phyloP scores from a whole-genome alignment of 164 flowering plant species.

The Cinnamomum micranthum region DNA sequence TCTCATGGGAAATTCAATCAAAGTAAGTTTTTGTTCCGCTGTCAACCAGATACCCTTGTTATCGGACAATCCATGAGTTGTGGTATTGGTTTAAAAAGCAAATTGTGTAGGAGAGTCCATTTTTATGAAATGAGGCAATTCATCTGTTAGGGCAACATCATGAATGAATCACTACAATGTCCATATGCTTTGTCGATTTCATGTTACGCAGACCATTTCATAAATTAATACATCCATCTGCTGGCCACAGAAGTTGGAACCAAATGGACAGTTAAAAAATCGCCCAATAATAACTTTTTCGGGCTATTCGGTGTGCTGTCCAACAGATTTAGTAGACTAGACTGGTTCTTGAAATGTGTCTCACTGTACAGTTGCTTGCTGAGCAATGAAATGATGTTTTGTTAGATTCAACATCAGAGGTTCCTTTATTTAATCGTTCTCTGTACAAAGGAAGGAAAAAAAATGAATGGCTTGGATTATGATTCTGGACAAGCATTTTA shows the following conservation, averaged over 20 bases:
- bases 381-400: not conserved
- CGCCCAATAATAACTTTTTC: not conserved
- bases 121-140: not conserved
- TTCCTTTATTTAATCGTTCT: too few species aligned
- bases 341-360: not conserved
- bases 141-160: not conserved
- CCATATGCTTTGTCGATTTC: not conserved
- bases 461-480: not conserved
- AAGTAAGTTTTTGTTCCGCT: slow-evolving; percentile 43
- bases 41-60: not conserved
- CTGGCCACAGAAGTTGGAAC: not conserved
- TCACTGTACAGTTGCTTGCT: not conserved
- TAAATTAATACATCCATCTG: not conserved
- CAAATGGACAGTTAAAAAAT: not conserved
- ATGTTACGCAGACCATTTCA: not conserved
- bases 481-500: not conserved
- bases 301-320: not conserved
- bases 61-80: not conserved
- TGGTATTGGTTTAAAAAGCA: not conserved
- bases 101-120: not conserved
- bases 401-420: not conserved
- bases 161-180: not conserved
- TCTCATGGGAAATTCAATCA: slow-evolving; percentile 94
- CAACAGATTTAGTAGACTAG: not conserved
- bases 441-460: not conserved